Conservation (phyloP, 345 rosid genomes). For the Gossypium longicalyx region DNA sequence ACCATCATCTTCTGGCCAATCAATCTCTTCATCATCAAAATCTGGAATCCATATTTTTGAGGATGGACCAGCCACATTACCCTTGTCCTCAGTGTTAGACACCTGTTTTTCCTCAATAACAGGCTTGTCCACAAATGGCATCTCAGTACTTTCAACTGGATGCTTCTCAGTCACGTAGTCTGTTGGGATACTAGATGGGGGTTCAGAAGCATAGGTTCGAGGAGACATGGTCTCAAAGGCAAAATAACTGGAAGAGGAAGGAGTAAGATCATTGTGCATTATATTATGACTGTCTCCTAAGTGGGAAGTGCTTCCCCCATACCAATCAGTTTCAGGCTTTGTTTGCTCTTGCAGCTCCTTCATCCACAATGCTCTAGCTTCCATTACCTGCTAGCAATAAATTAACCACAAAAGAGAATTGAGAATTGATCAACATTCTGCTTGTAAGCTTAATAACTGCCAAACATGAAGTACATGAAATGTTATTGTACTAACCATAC, state of each 20-base stretch:
- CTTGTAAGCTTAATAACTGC: not conserved
- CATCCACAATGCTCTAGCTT: slow-evolving; percentile 74
- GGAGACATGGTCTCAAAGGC: slow-evolving; percentile 27
- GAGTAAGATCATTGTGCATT: slow-evolving; percentile 27
- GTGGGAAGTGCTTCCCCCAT: slow-evolving; percentile 36
- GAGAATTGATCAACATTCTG: slow-evolving; percentile 9
- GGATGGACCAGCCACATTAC: slow-evolving; percentile 24
- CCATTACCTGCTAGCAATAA: slow-evolving; percentile 50
- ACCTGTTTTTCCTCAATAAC: slow-evolving; percentile 53
- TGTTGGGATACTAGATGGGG: slow-evolving; percentile 31
- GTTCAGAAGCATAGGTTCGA: slow-evolving; percentile 28
- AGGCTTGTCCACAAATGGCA: slow-evolving; percentile 54
- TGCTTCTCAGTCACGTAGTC: slow-evolving; percentile 64
- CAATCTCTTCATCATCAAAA: slow-evolving; percentile 61
- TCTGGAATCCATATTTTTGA: slow-evolving; percentile 38
- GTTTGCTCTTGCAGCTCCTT: slow-evolving; percentile 66
- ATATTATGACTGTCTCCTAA: slow-evolving; percentile 14
- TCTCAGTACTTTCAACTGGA: slow-evolving; percentile 44
- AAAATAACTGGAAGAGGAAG: slow-evolving; percentile 24
- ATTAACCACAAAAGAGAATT: slow-evolving; percentile 1
- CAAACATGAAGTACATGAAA: not conserved
- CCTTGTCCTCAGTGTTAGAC: slow-evolving; percentile 31
- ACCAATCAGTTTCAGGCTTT: slow-evolving; percentile 40
- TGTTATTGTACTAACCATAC: not conserved
- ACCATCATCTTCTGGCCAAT: slow-evolving; percentile 79